Evolutionary conservation across 768 basidiomycete genomes (phyloP).

Genomic region (Phaeotremella fagi): DNA sequence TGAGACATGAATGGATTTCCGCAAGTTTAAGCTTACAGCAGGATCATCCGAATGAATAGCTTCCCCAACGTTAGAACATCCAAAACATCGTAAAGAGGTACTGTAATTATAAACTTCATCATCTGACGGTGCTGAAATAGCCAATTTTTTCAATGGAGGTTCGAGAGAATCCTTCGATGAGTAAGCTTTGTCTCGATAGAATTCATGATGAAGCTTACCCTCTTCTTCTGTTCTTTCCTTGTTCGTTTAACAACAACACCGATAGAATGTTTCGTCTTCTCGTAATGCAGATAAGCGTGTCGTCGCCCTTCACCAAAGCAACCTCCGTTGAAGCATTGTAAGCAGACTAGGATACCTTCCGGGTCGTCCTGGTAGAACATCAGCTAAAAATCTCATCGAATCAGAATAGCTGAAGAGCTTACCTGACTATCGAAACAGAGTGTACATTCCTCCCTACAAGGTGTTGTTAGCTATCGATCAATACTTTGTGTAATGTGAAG

Average conservation of each 20-base stretch:
- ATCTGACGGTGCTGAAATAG: conserved; percentile 70
- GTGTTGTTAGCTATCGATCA: conserved; percentile 8
- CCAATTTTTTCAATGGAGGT: conserved; percentile 82
- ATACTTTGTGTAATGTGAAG: not conserved
- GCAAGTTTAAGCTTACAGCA: too few relatives aligned
- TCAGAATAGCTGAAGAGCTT: conserved; percentile 4
- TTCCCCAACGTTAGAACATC: conserved; percentile 52
- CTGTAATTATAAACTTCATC: conserved; percentile 77
- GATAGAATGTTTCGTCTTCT: conserved; percentile 68
- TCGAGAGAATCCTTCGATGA: conserved; percentile 62
- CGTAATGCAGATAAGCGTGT: conserved; percentile 69
- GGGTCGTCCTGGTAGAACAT: conserved; percentile 59
- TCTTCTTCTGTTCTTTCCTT: conserved; percentile 59
- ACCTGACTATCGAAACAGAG: conserved; percentile 96
- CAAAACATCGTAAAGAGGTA: conserved; percentile 70
- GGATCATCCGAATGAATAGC: conserved; percentile 30
- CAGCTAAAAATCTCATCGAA: not conserved
- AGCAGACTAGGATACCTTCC: conserved; percentile 79
- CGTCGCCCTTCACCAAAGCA: conserved; percentile 60
- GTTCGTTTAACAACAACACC: conserved; percentile 75
- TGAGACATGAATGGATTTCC: too few relatives aligned
- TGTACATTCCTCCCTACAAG: conserved; percentile 80
- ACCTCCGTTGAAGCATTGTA: conserved; percentile 89
- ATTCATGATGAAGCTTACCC: conserved; percentile 55
- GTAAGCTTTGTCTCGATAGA: not conserved